A percentile compares a stretch with the other conserved stretches of the same genome.
Evolutionary conservation across 495 filamentous ascomycete genomes (phyloP).

Genomic region (Penicillium cinerascens): DNA sequence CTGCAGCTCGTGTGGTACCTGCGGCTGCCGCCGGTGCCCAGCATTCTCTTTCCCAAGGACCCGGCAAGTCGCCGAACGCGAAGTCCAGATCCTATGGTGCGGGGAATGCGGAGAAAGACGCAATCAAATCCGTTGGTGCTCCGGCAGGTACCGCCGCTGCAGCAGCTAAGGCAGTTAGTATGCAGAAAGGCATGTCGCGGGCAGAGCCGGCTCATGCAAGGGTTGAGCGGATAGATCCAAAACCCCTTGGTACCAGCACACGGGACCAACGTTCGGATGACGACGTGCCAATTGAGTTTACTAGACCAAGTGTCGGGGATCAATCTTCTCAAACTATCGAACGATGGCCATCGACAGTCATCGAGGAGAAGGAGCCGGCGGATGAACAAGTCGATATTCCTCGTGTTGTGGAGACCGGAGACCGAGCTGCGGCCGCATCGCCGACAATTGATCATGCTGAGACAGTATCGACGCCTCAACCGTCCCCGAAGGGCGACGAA

Average conservation of each 20-base stretch:
- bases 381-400: slow-evolving; percentile 10
- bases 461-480: slow-evolving; percentile 8
- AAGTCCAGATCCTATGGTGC: slow-evolving; percentile 42
- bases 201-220: slow-evolving; percentile 4
- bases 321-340: slow-evolving; percentile 21
- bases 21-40: slow-evolving; percentile 28
- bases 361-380: slow-evolving; percentile 58
- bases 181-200: slow-evolving; percentile 11
- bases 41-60: slow-evolving; percentile 39
- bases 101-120: slow-evolving; percentile 38
- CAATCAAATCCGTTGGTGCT: slow-evolving; percentile 30
- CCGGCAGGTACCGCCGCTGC: slow-evolving; percentile 38
- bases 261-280: slow-evolving; percentile 1
- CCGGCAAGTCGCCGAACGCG: slow-evolving; percentile 51
- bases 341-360: slow-evolving; percentile 60
- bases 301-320: slow-evolving; percentile 3
- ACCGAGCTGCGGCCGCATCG: slow-evolving; percentile 10
- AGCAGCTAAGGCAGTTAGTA: slow-evolving; percentile 29
- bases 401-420: neutral
- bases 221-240: slow-evolving; percentile 4
- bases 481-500: slow-evolving; percentile 7
- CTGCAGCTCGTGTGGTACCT: slow-evolving; percentile 16
- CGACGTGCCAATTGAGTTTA: neutral
- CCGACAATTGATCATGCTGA: slow-evolving; percentile 14
- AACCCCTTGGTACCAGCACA: neutral